phyloP scores from a whole-genome alignment of 768 basidiomycete genomes.

The Leucocoprinus sp. region DNA sequence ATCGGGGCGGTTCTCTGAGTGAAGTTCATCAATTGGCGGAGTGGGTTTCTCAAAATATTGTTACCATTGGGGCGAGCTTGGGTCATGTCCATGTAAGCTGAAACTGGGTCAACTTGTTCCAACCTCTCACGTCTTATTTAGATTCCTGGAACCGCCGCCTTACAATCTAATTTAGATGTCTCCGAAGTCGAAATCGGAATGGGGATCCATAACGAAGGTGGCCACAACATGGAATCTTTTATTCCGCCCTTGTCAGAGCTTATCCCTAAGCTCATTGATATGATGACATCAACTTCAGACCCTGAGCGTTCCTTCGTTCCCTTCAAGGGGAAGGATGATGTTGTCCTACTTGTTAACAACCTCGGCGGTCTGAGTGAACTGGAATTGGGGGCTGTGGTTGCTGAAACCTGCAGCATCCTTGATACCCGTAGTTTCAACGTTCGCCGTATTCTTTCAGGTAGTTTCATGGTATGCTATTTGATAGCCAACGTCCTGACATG shows the following conservation, averaged over 20 bases:
- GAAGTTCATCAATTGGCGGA: conserved; percentile 61
- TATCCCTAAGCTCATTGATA: conserved; percentile 58
- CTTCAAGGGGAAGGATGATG: conserved; percentile 59
- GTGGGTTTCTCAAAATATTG: conserved; percentile 58
- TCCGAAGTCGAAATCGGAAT: conserved; percentile 83
- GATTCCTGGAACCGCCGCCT: conserved; percentile 71
- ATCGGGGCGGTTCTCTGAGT: conserved; percentile 56
- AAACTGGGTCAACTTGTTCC: neutral
- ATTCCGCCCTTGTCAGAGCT: conserved; percentile 65
- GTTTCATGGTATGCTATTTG: conserved; percentile 63
- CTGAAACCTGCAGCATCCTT: conserved; percentile 50
- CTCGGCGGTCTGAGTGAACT: conserved; percentile 81
- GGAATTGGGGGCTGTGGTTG: conserved; percentile 63
- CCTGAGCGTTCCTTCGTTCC: conserved; percentile 71
- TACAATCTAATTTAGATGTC: conserved; percentile 43
- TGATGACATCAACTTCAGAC: conserved; percentile 67
- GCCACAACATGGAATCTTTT: conserved; percentile 57
- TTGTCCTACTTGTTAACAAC: conserved; percentile 82
- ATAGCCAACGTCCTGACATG: no score
- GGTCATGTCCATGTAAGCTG: conserved; percentile 75
- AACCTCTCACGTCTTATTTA: conserved; percentile 18
- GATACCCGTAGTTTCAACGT: conserved; percentile 47
- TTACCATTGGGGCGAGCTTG: conserved; percentile 78
- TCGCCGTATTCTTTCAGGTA: conserved; percentile 63
- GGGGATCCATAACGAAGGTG: conserved; percentile 90